phyloP scores from a whole-genome alignment of 345 rosid genomes.

The Microthlaspi erraticum region DNA sequence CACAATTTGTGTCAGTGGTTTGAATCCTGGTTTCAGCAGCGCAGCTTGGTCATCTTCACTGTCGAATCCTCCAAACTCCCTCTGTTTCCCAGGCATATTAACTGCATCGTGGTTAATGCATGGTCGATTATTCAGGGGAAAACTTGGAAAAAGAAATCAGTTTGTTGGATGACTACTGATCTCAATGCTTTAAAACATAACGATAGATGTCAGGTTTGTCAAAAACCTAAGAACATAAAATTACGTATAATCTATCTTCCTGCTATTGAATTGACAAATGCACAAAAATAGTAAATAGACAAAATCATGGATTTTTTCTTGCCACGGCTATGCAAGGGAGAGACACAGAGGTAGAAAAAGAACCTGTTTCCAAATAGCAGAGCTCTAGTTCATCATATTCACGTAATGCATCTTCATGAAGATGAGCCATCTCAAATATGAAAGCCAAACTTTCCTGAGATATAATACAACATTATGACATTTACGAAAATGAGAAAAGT shows the following conservation, averaged over 20 bases:
- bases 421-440: slow-evolving; percentile 97
- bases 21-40: slow-evolving; percentile 75
- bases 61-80: slow-evolving; percentile 92
- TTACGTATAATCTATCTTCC: slow-evolving; percentile 3
- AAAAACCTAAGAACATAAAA: slow-evolving; percentile 17
- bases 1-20: slow-evolving; percentile 74
- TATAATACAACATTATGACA: slow-evolving; percentile 35
- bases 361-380: slow-evolving; percentile 96
- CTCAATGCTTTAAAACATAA: slow-evolving; percentile 15
- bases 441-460: slow-evolving; percentile 98
- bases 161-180: slow-evolving; percentile 26
- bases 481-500: slow-evolving; percentile 33
- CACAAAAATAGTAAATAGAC: neutral
- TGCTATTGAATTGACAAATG: neutral
- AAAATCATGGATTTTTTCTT: neutral
- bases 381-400: slow-evolving; percentile 97
- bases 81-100: slow-evolving; percentile 67
- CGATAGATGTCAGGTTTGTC: slow-evolving; percentile 14
- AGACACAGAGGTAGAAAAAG: slow-evolving; percentile 19
- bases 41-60: slow-evolving; percentile 89
- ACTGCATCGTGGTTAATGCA: slow-evolving; percentile 55
- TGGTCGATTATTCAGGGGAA: slow-evolving; percentile 12
- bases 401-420: slow-evolving; percentile 93
- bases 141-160: slow-evolving; percentile 13
- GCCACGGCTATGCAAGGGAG: slow-evolving; percentile 13